Evolutionary conservation across 306 rosid species (phyloP).

Genomic region (Fagus crenata): DNA sequence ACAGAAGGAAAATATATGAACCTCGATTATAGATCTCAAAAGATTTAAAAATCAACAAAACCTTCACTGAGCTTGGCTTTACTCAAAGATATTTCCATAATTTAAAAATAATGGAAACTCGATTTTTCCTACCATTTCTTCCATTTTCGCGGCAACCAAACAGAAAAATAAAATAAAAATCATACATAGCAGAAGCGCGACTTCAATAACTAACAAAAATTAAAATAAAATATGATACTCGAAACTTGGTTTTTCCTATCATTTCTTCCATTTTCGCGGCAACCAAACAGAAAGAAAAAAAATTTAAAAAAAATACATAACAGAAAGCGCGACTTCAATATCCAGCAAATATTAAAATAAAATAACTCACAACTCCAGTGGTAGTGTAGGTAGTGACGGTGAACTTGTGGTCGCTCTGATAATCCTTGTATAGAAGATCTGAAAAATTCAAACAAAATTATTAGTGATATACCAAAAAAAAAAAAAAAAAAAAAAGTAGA

Average conservation of each 20-base stretch:
- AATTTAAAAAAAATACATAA: background rate
- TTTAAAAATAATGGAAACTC: background rate
- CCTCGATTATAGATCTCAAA: background rate
- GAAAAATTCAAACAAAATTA: background rate
- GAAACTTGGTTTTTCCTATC: background rate
- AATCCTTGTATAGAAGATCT: constrained; percentile 93
- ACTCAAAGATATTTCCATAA: background rate
- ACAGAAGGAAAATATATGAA: background rate
- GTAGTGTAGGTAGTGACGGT: constrained; percentile 73
- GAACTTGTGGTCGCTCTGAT: constrained; percentile 93
- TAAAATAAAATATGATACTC: background rate
- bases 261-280: constrained; percentile 13
- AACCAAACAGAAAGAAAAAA: constrained; percentile 3
- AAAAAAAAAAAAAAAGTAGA: background rate
- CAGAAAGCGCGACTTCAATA: too few species aligned
- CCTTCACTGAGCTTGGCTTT: background rate
- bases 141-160: constrained; percentile 23
- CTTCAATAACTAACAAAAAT: background rate
- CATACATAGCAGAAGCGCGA: too few species aligned
- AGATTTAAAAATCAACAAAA: background rate
- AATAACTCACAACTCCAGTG: constrained; percentile 66
- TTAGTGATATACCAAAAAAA: background rate
- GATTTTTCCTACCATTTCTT: background rate
- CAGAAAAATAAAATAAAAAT: background rate
- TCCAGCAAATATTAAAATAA: too few species aligned